Evolutionary conservation across 345 rosid genomes (phyloP).

Genomic region (Crucihimalaya himalaica): DNA sequence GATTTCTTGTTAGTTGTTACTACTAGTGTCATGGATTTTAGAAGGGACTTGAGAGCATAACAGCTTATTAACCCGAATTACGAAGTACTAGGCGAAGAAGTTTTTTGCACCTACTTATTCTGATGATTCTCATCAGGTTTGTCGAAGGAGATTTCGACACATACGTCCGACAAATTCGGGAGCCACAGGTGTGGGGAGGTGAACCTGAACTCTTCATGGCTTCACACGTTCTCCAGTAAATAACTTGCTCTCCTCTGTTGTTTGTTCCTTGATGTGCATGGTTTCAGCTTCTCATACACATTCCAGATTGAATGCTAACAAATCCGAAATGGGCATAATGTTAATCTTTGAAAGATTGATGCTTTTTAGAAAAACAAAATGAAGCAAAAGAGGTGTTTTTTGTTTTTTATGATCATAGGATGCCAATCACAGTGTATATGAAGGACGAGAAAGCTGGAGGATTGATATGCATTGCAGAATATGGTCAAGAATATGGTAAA

Average conservation of each 20-base stretch:
- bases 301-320: neutral
- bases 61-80: neutral
- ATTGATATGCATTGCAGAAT: constrained; percentile 77
- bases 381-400: neutral
- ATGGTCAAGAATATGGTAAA: constrained; percentile 85
- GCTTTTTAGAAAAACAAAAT: neutral
- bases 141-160: constrained; percentile 91
- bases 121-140: constrained; percentile 60
- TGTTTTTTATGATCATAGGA: constrained; percentile 47
- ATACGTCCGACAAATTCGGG: constrained; percentile 70
- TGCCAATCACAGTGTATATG: constrained; percentile 90
- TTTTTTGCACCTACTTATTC: neutral
- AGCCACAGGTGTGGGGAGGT: constrained; percentile 98
- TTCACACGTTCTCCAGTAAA: constrained; percentile 86
- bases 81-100: neutral
- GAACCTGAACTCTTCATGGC: constrained; percentile 98
- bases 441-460: constrained; percentile 72
- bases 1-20: neutral
- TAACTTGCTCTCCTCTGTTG: constrained; percentile 11
- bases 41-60: neutral
- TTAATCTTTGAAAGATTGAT: neutral
- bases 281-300: neutral
- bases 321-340: neutral
- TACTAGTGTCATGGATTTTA: neutral
- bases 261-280: constrained; percentile 1